Evolutionary conservation across 345 rosid genomes (phyloP).

Genomic region (Conringia planisiliqua): DNA sequence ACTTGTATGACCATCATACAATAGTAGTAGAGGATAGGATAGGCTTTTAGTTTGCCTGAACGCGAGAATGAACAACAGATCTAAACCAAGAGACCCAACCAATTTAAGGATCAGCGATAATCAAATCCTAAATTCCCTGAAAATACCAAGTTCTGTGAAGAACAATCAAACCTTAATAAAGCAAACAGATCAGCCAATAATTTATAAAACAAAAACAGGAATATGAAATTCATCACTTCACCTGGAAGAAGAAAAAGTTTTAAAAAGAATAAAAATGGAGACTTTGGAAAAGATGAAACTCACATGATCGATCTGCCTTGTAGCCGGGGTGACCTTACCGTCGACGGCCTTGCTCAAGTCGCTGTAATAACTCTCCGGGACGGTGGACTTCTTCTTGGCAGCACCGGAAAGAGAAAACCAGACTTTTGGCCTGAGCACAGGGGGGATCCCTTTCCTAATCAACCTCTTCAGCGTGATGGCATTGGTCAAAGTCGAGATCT

Average conservation of each 20-base stretch:
- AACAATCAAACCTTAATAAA: background rate
- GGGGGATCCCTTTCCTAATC: slow-evolving; percentile 96
- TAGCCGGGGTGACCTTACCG: slow-evolving; percentile 90
- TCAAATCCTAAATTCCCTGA: background rate
- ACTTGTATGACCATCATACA: slow-evolving; percentile 5
- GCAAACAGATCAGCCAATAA: background rate
- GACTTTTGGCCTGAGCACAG: slow-evolving; percentile 91
- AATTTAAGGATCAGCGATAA: background rate
- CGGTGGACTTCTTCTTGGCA: slow-evolving; percentile 98
- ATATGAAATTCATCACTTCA: background rate
- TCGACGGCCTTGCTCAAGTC: slow-evolving; percentile 90
- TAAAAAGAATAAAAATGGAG: background rate
- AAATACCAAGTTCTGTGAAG: background rate
- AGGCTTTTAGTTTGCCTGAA: background rate
- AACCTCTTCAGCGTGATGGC: slow-evolving; percentile 84
- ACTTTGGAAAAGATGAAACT: slow-evolving; percentile 27
- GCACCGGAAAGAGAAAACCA: slow-evolving; percentile 99
- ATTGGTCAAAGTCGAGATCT: slow-evolving; percentile 70
- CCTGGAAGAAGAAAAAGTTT: background rate
- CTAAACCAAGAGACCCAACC: background rate
- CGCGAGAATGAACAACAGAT: slow-evolving; percentile 11
- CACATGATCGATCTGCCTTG: slow-evolving; percentile 97
- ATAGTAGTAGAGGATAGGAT: background rate
- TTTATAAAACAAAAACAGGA: background rate
- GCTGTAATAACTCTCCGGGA: slow-evolving; percentile 89